Conservation (phyloP, 2,329 filamentous ascomycete species). For the Aureobasidium pullulans region DNA sequence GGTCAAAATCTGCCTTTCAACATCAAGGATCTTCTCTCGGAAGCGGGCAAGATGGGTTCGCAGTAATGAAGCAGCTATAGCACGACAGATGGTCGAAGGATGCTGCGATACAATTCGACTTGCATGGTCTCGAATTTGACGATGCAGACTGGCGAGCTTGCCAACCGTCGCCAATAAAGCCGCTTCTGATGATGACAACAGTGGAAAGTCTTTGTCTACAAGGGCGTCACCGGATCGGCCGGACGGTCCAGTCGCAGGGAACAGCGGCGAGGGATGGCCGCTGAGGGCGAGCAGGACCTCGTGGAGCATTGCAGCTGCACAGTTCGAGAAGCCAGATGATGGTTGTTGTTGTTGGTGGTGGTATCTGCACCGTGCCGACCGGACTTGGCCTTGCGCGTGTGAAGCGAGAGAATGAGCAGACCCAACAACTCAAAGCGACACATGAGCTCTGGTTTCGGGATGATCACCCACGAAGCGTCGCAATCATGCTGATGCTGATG, state of each 20-base stretch:
- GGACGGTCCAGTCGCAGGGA: conserved; percentile 48
- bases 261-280: conserved; percentile 83
- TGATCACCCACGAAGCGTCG: not conserved
- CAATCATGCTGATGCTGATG: not conserved
- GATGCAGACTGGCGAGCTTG: conserved; percentile 70
- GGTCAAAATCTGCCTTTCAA: conserved; percentile 70
- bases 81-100: conserved; percentile 75
- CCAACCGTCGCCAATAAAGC: conserved; percentile 72
- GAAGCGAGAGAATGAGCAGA: conserved; percentile 10
- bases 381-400: conserved; percentile 7
- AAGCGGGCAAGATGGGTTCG: conserved; percentile 71
- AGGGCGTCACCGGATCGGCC: conserved; percentile 17
- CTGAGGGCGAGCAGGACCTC: conserved; percentile 96
- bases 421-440: conserved; percentile 12
- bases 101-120: conserved; percentile 62
- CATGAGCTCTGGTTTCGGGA: conserved; percentile 3
- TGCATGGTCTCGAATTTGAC: conserved; percentile 61
- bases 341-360: not conserved
- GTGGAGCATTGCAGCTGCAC: conserved; percentile 67
- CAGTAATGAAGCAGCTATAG: conserved; percentile 71
- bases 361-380: not conserved
- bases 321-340: not conserved
- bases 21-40: conserved; percentile 73
- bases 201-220: conserved; percentile 37
- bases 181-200: conserved; percentile 69